A percentile compares a stretch with the other conserved stretches of the same genome.
These are phyloP conservation scores for Chalara sp. DNA, from an alignment of 2,329 filamentous ascomycete genomes.

Conservation along the genomic window DNA sequence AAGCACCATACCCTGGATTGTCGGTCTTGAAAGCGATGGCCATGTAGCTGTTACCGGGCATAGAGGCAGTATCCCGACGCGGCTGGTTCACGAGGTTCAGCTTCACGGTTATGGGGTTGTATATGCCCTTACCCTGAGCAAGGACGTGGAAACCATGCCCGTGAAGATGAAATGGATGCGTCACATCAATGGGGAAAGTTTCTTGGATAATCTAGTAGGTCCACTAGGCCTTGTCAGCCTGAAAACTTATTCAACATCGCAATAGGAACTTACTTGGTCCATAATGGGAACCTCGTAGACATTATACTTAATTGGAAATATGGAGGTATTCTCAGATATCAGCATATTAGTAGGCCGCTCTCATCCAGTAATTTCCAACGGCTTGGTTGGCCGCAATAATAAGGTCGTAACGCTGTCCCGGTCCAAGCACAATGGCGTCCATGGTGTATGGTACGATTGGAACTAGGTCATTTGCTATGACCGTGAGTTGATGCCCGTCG, in stretches of 20 bases:
- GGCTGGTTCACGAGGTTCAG: constrained; percentile 39
- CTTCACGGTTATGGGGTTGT: constrained; percentile 21
- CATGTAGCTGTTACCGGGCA: constrained; percentile 28
- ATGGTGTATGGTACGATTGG: constrained; percentile 49
- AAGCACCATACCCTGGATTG: constrained; percentile 18
- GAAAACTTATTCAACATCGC: no score
- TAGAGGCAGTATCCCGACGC: constrained; percentile 44
- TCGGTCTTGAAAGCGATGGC: constrained; percentile 27
- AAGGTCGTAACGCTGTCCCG: constrained; percentile 42
- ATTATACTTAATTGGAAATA: constrained; percentile 24
- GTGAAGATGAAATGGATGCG: constrained; percentile 38
- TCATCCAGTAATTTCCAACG: constrained; percentile 50
- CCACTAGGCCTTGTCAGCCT: no score
- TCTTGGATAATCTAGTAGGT: no score
- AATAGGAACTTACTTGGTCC: no score
- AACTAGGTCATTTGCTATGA: constrained; percentile 53
- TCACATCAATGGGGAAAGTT: background rate
- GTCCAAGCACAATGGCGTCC: constrained; percentile 45
- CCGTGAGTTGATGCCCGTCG: constrained; percentile 49
- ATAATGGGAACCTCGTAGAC: background rate
- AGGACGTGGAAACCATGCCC: constrained; percentile 44
- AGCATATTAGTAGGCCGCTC: constrained; percentile 36
- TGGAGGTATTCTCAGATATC: constrained; percentile 23
- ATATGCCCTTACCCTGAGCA: constrained; percentile 35
- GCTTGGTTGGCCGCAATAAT: constrained; percentile 46